Percentiles rank a stretch among this genome's conserved stretches.
These are phyloP conservation scores for Amylostereum areolatum DNA, from an alignment of 1,284 basidiomycete species.

Conservation along the genomic window DNA sequence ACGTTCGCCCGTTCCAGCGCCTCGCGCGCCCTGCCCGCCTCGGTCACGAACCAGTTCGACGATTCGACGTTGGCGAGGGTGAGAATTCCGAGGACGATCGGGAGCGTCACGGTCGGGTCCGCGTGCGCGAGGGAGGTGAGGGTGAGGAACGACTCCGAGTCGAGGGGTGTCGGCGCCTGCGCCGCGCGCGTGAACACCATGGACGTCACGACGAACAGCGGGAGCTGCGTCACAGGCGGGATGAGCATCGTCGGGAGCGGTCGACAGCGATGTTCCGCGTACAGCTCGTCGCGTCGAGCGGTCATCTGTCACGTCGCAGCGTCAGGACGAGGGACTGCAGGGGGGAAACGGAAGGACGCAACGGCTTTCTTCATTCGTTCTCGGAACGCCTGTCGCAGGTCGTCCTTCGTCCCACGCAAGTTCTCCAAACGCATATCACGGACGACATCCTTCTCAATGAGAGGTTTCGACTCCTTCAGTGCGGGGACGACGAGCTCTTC, in stretches of 20 bases:
- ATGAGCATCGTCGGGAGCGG: slow-evolving; percentile 55
- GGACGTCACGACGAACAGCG: slow-evolving; percentile 65
- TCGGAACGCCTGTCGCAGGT: slow-evolving; percentile 40
- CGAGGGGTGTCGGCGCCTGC: slow-evolving; percentile 54
- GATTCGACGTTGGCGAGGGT: slow-evolving; percentile 78
- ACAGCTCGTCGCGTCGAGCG: slow-evolving; percentile 50
- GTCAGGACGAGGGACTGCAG: neutral
- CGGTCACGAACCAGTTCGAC: slow-evolving; percentile 59
- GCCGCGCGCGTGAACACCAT: slow-evolving; percentile 54
- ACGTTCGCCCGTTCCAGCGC: slow-evolving; percentile 38
- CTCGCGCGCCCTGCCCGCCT: slow-evolving; percentile 46
- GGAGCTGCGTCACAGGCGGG: slow-evolving; percentile 64
- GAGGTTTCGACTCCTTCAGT: slow-evolving; percentile 48
- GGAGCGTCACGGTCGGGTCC: slow-evolving; percentile 66
- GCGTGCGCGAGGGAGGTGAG: slow-evolving; percentile 64
- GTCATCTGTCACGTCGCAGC: slow-evolving; percentile 36
- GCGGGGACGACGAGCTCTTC: slow-evolving; percentile 68
- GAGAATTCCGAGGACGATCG: slow-evolving; percentile 65
- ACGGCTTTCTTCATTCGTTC: slow-evolving; percentile 31
- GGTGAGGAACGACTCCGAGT: slow-evolving; percentile 70
- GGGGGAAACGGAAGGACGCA: neutral
- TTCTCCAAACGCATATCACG: slow-evolving; percentile 53
- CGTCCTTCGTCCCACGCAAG: slow-evolving; percentile 48
- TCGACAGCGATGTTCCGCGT: slow-evolving; percentile 50
- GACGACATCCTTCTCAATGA: slow-evolving; percentile 46